phyloP scores from a whole-genome alignment of 805 yeast genomes.

The Starmerella khaoyaiensis region DNA sequence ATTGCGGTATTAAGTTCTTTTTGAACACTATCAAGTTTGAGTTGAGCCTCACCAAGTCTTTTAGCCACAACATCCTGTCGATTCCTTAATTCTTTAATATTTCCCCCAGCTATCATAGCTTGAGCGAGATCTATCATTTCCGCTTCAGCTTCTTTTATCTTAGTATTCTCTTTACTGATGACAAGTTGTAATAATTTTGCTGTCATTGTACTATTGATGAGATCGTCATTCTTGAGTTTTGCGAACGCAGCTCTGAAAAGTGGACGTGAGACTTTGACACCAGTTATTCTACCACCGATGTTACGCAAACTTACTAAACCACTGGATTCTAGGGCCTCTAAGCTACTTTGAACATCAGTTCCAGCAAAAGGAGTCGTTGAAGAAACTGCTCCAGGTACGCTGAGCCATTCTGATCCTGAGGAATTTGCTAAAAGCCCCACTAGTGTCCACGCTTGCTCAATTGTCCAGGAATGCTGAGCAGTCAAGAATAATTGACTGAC shows the following conservation, averaged over 20 bases:
- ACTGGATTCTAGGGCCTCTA: conserved; percentile 61
- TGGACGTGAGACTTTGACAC: conserved; percentile 72
- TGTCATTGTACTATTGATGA: conserved; percentile 49
- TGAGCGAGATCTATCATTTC: conserved; percentile 49
- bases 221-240: conserved; percentile 45
- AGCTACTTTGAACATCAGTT: conserved; percentile 33
- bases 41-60: conserved; percentile 29
- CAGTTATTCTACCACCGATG: conserved; percentile 59
- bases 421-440: conserved; percentile 45
- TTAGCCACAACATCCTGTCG: conserved; percentile 6
- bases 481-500: conserved; percentile 62
- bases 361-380: conserved; percentile 28
- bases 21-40: conserved; percentile 6
- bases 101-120: not conserved
- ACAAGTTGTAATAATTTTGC: conserved; percentile 43
- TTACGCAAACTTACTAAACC: conserved; percentile 63
- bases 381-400: conserved; percentile 20
- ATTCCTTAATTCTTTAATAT: not conserved
- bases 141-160: conserved; percentile 53
- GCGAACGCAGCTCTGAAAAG: conserved; percentile 67
- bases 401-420: conserved; percentile 12
- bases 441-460: conserved; percentile 81
- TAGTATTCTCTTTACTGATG: conserved; percentile 45
- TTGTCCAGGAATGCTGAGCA: conserved; percentile 37
- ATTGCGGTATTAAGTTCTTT: not conserved